phyloP scores from a whole-genome alignment of 306 rosid genomes.

The Casuarina cunninghamiana region DNA sequence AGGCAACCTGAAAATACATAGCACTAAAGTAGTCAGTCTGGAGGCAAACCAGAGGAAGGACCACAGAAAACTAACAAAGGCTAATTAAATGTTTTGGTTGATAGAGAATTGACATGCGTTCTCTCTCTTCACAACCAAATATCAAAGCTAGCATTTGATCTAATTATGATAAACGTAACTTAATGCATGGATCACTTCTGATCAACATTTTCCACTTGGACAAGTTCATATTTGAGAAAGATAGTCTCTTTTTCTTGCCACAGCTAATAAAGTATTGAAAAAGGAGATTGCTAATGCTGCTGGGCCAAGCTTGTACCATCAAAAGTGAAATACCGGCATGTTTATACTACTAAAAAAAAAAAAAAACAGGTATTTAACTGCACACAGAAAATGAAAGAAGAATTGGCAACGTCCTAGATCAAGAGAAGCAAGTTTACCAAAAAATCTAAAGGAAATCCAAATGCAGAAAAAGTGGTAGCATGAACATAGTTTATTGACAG shows the following conservation, averaged over 20 bases:
- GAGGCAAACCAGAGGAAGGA: not conserved
- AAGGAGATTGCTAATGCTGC: not conserved
- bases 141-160: not conserved
- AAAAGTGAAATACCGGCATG: no score
- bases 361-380: no score
- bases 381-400: no score
- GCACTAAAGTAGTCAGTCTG: not conserved
- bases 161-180: not conserved
- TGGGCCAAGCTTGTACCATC: not conserved
- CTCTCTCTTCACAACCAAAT: not conserved
- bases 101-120: not conserved
- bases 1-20: conserved; percentile 44
- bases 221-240: not conserved
- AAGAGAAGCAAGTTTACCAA: no score
- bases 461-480: no score
- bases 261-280: no score
- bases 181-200: not conserved
- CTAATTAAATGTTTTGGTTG: not conserved
- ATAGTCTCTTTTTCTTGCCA: no score
- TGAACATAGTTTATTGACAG: no score
- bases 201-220: not conserved
- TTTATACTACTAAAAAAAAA: no score
- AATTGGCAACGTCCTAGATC: no score
- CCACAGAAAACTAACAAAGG: not conserved
- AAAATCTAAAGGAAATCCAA: no score